phyloP scores from a whole-genome alignment of 768 basidiomycete species.

The Psilocybe sp. region DNA sequence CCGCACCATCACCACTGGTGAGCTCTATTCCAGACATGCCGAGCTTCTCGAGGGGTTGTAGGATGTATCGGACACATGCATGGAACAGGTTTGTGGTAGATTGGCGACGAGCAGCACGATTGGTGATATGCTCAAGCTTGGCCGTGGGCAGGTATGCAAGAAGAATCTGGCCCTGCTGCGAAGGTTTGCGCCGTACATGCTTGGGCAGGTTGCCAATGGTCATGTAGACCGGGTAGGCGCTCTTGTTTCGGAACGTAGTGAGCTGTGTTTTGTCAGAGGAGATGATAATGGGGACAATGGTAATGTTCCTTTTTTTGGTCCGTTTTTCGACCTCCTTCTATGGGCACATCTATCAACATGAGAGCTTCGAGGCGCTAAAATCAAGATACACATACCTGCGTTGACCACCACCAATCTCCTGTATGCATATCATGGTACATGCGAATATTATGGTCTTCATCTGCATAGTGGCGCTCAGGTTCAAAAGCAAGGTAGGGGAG shows the following conservation, averaged over 20 bases:
- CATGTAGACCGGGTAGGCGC: slow-evolving; percentile 43
- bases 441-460: too few species aligned
- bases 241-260: slow-evolving; percentile 34
- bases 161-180: slow-evolving; percentile 27
- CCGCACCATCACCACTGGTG: slow-evolving; percentile 24
- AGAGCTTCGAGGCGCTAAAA: too few species aligned
- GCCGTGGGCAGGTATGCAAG: slow-evolving; percentile 36
- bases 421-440: too few species aligned
- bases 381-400: too few species aligned
- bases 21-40: slow-evolving; percentile 29
- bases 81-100: slow-evolving; percentile 32
- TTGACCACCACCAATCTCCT: too few species aligned
- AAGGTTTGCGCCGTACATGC: slow-evolving; percentile 26
- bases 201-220: slow-evolving; percentile 39
- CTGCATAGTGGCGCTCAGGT: too few species aligned
- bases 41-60: slow-evolving; percentile 20
- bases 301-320: neutral
- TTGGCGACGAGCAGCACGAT: slow-evolving; percentile 1
- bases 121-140: slow-evolving; percentile 18
- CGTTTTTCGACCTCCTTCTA: too few species aligned
- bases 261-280: slow-evolving; percentile 30
- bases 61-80: slow-evolving; percentile 26
- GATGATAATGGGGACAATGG: slow-evolving; percentile 35
- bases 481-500: too few species aligned
- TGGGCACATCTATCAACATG: too few species aligned